phyloP scores from a whole-genome alignment of 1,139 yeast genomes.

The Arxiozyma bovina region DNA sequence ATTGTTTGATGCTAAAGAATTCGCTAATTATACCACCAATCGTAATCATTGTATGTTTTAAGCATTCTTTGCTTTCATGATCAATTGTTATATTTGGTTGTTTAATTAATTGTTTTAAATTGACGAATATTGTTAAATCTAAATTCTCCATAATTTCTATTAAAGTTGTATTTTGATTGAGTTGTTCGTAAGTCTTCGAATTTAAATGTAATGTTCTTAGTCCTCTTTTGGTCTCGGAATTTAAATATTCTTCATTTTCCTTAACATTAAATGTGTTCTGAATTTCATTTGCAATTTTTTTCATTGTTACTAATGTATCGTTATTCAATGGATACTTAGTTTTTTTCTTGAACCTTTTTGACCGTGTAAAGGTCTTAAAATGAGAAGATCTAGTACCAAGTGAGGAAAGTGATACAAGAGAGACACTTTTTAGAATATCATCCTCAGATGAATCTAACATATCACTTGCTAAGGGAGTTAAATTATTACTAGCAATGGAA shows the following conservation, averaged over 20 bases:
- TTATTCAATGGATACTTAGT: constrained; percentile 21
- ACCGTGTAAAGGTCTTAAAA: constrained; percentile 16
- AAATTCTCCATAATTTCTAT: constrained; percentile 26
- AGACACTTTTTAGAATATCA: not conserved
- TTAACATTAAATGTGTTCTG: constrained; percentile 12
- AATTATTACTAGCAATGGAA: not conserved
- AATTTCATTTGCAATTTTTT: constrained; percentile 16
- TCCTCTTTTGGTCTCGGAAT: constrained; percentile 10
- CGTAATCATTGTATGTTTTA: constrained; percentile 26
- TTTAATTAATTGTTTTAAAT: constrained; percentile 16
- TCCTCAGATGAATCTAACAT: not conserved
- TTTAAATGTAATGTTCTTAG: constrained; percentile 25
- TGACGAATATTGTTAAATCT: constrained; percentile 28
- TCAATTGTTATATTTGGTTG: constrained; percentile 14
- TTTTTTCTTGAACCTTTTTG: constrained; percentile 16
- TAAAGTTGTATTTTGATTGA: constrained; percentile 24
- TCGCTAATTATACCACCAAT: constrained; percentile 46
- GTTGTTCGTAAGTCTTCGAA: constrained; percentile 27
- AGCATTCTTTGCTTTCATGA: constrained; percentile 26
- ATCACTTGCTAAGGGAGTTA: not conserved
- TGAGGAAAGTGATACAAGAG: not conserved
- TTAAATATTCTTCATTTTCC: constrained; percentile 6
- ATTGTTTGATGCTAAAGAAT: constrained; percentile 67
- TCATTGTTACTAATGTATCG: constrained; percentile 21
- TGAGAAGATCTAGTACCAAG: constrained; percentile 6